Evolutionary conservation across 768 basidiomycete species (phyloP).

Genomic region (Cystobasidium tubakii): DNA sequence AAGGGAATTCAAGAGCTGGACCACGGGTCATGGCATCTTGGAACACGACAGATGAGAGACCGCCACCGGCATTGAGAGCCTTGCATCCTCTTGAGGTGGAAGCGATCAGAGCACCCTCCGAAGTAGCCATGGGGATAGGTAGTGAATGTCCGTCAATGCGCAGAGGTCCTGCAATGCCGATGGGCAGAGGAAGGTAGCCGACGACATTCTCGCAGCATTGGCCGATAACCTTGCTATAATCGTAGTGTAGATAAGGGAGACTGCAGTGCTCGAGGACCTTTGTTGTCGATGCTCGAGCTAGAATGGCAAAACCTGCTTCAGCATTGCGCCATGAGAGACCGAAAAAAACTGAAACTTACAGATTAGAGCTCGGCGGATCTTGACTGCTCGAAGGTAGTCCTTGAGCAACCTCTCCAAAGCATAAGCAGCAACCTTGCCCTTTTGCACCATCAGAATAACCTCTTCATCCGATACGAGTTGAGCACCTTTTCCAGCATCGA

Average conservation of each 20-base stretch:
- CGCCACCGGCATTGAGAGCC: constrained; percentile 91
- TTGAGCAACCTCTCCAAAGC: constrained; percentile 91
- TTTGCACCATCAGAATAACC: constrained; percentile 75
- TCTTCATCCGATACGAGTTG: constrained; percentile 76
- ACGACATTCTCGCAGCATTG: constrained; percentile 99
- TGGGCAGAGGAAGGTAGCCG: constrained; percentile 90
- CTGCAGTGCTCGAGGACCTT: constrained; percentile 76
- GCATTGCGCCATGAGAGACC: background rate
- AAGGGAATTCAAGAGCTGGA: constrained; percentile 94
- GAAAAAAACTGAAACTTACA: constrained; percentile 58
- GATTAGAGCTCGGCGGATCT: constrained; percentile 76
- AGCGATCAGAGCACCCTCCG: constrained; percentile 97
- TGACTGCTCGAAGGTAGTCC: constrained; percentile 77
- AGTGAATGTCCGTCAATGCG: constrained; percentile 75
- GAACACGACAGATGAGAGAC: constrained; percentile 85
- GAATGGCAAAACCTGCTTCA: constrained; percentile 26
- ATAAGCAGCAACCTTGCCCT: constrained; percentile 90
- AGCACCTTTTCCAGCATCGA: constrained; percentile 54
- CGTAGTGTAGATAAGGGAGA: constrained; percentile 76
- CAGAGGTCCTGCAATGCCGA: constrained; percentile 93
- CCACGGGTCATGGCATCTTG: constrained; percentile 97
- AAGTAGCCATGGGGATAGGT: constrained; percentile 98
- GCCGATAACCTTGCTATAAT: constrained; percentile 87
- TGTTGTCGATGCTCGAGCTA: constrained; percentile 77
- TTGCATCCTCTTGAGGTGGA: constrained; percentile 97